phyloP scores from a whole-genome alignment of 169 alveolate species.

The Theileria orientalis region DNA sequence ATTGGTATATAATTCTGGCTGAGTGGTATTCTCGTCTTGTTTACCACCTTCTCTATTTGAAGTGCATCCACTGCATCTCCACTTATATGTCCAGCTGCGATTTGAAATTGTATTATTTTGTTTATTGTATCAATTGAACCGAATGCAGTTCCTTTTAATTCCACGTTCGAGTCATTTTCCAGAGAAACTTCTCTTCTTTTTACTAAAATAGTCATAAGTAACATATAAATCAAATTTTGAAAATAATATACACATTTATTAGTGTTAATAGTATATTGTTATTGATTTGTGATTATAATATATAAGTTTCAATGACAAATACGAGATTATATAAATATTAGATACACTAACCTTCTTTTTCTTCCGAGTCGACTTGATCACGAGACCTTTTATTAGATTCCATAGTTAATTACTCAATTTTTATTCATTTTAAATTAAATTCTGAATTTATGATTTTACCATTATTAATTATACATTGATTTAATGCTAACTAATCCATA shows the following conservation, averaged over 20 bases:
- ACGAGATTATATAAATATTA: too few relatives aligned
- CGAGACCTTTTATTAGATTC: too few relatives aligned
- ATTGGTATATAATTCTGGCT: slow-evolving; percentile 33
- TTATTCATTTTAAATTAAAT: not conserved
- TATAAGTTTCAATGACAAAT: too few relatives aligned
- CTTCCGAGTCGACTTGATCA: too few relatives aligned
- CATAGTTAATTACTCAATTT: not conserved
- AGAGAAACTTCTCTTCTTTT: not conserved
- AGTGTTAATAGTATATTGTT: too few relatives aligned
- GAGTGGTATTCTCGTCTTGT: slow-evolving; percentile 54
- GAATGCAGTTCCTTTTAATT: not conserved
- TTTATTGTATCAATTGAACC: slow-evolving; percentile 14
- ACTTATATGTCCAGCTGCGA: slow-evolving; percentile 53
- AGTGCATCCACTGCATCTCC: slow-evolving; percentile 43
- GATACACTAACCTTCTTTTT: too few relatives aligned
- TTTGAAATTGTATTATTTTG: slow-evolving; percentile 24
- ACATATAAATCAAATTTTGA: too few relatives aligned
- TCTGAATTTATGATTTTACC: not conserved
- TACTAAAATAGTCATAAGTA: too few relatives aligned
- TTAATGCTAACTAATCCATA: not conserved
- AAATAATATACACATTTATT: too few relatives aligned
- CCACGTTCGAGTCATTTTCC: not conserved
- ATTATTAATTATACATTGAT: not conserved
- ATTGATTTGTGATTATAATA: too few relatives aligned
- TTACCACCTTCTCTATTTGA: slow-evolving; percentile 40